phyloP scores from a whole-genome alignment of 768 basidiomycete species.

The Dacryopinax primogenitus region DNA sequence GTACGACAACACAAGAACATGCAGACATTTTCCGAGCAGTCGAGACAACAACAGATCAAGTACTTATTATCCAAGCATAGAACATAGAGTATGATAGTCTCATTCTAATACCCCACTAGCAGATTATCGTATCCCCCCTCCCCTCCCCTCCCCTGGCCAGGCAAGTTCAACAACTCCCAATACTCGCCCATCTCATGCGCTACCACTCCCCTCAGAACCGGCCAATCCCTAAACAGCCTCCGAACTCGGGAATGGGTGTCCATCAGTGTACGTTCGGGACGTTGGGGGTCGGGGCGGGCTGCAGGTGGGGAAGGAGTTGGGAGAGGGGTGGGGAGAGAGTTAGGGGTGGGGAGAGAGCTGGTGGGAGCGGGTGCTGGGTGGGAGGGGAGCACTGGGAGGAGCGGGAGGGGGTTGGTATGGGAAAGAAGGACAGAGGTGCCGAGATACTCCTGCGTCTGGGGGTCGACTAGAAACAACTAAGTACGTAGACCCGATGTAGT shows the following conservation, averaged over 20 bases:
- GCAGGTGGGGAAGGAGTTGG: not conserved
- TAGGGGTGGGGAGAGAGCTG: too few relatives aligned
- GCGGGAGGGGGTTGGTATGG: too few relatives aligned
- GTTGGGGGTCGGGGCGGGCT: not conserved
- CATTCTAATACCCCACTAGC: too few relatives aligned
- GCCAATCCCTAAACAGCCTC: not conserved
- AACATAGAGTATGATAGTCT: too few relatives aligned
- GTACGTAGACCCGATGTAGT: not conserved
- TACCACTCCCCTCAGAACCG: not conserved
- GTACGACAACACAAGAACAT: too few relatives aligned
- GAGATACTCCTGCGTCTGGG: not conserved
- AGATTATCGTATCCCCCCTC: too few relatives aligned
- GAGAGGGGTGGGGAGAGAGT: not conserved
- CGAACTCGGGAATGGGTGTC: not conserved
- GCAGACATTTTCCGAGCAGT: too few relatives aligned
- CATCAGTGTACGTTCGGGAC: not conserved
- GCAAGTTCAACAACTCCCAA: slow-evolving; percentile 1
- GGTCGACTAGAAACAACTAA: not conserved
- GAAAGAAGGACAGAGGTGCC: not conserved
- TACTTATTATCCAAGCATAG: too few relatives aligned
- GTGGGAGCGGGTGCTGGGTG: too few relatives aligned
- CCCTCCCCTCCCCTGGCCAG: too few relatives aligned
- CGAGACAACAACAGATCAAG: too few relatives aligned
- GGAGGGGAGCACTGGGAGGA: too few relatives aligned
- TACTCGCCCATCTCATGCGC: not conserved